Base-by-base conservation (phyloP, 441 rosid species). In the Theobroma grandiflorum region DNA sequence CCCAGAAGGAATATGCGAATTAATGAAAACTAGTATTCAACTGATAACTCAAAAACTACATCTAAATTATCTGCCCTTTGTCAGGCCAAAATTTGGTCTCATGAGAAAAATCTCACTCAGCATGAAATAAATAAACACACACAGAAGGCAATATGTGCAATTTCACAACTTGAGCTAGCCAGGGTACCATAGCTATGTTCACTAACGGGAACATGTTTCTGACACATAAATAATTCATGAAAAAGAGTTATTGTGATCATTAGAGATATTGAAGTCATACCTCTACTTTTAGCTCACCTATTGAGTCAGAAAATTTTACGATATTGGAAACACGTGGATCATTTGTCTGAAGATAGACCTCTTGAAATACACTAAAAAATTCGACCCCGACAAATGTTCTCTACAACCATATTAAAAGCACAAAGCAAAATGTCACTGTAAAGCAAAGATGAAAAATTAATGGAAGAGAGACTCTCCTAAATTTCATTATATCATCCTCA, bases 281-380 rank as follows among this genome's bases (percentile, higher is more conserved):
- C 97, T 96, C 96, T 68, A 96, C 98, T 90, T 92, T 96, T 1
- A 96, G 93, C 88, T 96, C 98, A 43, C 99, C 99, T 8, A 96
- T 83, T 61, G 85, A 83, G 58, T 96, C 97, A 22, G 99, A 94
- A 87, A 96, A 91, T 71, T 68, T 90, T 55, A 96, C 98, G 49
- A 96, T 89, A 78, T 96, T 96, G 47, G 93, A 91, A 57, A 96
- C 98, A 22, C 97, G 95, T 6, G 94, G 97, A 83, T 96, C 95
- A 38, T 91, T 88, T 52, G 89, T 89, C 77, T 77, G 87, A 31
- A 96, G 94, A 86, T 81, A 86, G 37, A 96, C 91, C 85, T 96
- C 99, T 92, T 96, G 99, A 84, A 93, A 94, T 53, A 96, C 95
- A 14, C 89, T 91, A 79, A 96, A 94, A 79, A 85, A 80, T 70